These are phyloP conservation scores for Carex cristatella DNA, from an alignment of 176 grass and related monocot genomes.

Conservation along the genomic window DNA sequence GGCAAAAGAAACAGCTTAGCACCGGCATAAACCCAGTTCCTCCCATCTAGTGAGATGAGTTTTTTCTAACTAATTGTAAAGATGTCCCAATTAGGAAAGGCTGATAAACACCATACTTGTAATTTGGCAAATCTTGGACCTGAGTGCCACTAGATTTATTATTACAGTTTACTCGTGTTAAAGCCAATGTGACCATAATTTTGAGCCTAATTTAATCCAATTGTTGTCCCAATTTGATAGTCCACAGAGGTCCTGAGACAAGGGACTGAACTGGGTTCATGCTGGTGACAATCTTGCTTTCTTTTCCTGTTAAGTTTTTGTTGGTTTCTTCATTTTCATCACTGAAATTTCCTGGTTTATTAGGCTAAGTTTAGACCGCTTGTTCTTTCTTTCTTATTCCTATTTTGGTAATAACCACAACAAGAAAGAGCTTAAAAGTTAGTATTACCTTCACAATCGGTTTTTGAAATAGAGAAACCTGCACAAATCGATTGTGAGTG, in stretches of 20 bases:
- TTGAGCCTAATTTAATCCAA: not conserved
- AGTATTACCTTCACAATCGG: constrained; percentile 75
- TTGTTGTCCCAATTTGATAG: not conserved
- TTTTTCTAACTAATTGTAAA: not conserved
- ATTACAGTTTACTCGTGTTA: no score
- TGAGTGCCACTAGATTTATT: not conserved
- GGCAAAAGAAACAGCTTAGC: not conserved
- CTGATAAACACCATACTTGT: not conserved
- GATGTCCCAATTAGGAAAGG: not conserved
- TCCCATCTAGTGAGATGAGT: not conserved
- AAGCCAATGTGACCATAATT: not conserved
- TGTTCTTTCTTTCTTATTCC: not conserved
- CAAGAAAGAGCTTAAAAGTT: not conserved
- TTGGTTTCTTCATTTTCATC: not conserved
- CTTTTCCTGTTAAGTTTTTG: not conserved
- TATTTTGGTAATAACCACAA: constrained; percentile 5
- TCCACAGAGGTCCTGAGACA: not conserved
- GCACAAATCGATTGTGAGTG: constrained; percentile 61
- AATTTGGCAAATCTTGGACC: not conserved
- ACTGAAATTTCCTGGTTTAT: not conserved
- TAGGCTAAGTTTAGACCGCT: not conserved
- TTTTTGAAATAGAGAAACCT: constrained; percentile 90
- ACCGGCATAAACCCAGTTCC: not conserved
- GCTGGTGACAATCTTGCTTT: not conserved
- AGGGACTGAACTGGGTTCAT: not conserved